phyloP scores from a whole-genome alignment of 2,329 filamentous ascomycete species.

The Sporothrix protearum region DNA sequence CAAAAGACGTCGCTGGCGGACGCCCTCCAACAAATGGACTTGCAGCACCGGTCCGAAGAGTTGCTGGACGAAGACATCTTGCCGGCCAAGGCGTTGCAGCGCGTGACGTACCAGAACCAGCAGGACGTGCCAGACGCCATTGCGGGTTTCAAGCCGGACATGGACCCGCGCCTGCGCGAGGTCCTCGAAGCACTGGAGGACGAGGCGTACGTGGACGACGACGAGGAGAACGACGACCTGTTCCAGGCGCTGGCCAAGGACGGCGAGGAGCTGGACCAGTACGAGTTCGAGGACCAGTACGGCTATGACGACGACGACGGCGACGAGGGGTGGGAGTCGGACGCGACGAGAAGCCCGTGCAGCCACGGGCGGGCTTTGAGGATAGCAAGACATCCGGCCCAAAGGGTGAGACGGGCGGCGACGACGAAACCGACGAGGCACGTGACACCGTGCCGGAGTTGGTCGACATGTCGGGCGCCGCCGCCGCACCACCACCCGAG shows the following conservation, averaged over 20 bases:
- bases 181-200: constrained; percentile 92
- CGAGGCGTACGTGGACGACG: constrained; percentile 88
- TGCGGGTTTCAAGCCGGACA: constrained; percentile 92
- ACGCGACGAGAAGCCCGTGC: constrained; percentile 79
- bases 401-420: background rate
- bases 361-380: constrained; percentile 27
- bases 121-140: constrained; percentile 90
- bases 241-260: constrained; percentile 57
- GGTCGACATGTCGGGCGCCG: constrained; percentile 37
- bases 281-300: constrained; percentile 70
- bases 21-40: constrained; percentile 63
- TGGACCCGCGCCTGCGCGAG: constrained; percentile 90
- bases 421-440: constrained; percentile 39
- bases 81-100: constrained; percentile 73
- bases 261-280: constrained; percentile 53
- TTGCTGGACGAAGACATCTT: constrained; percentile 71
- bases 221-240: constrained; percentile 79
- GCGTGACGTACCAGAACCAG: constrained; percentile 82
- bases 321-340: constrained; percentile 91
- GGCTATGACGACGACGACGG: constrained; percentile 57
- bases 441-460: constrained; percentile 46
- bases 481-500: background rate
- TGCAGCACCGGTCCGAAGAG: constrained; percentile 53
- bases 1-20: constrained; percentile 79
- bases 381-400: background rate